A percentile compares a stretch with the other conserved stretches of the same genome.
Conservation (phyloP, 2,329 filamentous ascomycete species). For the Epichloe typhina region DNA sequence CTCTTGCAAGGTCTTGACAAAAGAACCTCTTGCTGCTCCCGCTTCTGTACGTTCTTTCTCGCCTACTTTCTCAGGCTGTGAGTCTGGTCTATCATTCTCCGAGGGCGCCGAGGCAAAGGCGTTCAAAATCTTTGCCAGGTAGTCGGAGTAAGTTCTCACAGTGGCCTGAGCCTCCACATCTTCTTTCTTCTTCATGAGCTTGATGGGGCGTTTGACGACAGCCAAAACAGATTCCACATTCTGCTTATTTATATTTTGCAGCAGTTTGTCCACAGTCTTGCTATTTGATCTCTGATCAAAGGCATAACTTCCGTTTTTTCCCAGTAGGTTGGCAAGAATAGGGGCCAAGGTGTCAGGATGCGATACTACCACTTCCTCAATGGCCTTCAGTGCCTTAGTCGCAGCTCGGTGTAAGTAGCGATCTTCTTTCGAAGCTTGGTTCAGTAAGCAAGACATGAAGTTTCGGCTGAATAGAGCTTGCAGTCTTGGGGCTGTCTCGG, state of each 20-base stretch:
- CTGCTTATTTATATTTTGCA: conserved; percentile 44
- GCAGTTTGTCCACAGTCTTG: conserved; percentile 66
- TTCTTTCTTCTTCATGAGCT: conserved; percentile 14
- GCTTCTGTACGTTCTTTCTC: conserved; percentile 14
- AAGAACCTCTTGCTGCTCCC: conserved; percentile 15
- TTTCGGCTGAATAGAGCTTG: conserved; percentile 67
- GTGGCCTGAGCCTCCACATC: conserved; percentile 15
- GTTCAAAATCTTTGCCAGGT: conserved; percentile 38
- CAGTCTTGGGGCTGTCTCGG: conserved; percentile 32
- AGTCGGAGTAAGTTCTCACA: conserved; percentile 39
- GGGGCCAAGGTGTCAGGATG: conserved; percentile 45
- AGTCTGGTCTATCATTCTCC: not conserved
- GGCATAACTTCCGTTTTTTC: conserved; percentile 56
- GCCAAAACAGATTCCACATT: conserved; percentile 41
- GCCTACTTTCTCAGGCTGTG: not conserved
- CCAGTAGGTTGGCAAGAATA: conserved; percentile 55
- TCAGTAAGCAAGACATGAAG: conserved; percentile 67
- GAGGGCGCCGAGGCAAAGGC: conserved; percentile 16
- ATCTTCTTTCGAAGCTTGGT: conserved; percentile 66
- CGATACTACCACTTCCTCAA: conserved; percentile 51
- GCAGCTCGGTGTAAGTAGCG: conserved; percentile 71
- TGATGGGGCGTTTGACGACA: conserved; percentile 32
- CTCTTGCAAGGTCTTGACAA: conserved; percentile 32
- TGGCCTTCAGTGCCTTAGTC: conserved; percentile 56
- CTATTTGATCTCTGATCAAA: conserved; percentile 80